phyloP scores from a whole-genome alignment of 192 early-diverging fungal species.

The Allomyces macrogynus region DNA sequence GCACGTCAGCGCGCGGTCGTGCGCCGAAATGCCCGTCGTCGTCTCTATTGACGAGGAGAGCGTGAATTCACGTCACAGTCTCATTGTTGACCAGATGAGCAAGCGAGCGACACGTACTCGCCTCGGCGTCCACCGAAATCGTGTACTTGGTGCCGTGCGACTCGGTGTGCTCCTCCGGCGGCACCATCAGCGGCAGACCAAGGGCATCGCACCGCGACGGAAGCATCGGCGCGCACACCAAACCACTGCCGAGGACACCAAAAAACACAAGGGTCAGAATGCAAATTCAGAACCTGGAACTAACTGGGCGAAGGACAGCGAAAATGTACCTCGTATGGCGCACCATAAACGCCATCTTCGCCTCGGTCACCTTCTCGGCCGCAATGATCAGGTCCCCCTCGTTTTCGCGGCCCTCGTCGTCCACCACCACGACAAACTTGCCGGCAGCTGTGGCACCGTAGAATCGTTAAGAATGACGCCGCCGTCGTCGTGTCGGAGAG shows the following conservation, averaged over 20 bases:
- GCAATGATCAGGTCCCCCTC: conserved; percentile 97
- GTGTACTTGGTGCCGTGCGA: conserved; percentile 86
- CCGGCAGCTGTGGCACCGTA: conserved; percentile 30
- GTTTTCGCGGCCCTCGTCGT: conserved; percentile 97
- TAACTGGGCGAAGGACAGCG: too few relatives aligned
- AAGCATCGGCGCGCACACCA: conserved; percentile 71
- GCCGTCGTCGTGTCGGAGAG: too few relatives aligned
- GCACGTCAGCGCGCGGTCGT: conserved; percentile 67
- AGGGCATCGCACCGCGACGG: conserved; percentile 62
- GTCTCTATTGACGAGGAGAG: conserved; percentile 22
- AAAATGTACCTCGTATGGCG: conserved; percentile 64
- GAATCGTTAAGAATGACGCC: not conserved
- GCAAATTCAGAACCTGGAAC: too few relatives aligned
- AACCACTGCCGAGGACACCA: conserved; percentile 33
- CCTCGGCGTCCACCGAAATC: conserved; percentile 64
- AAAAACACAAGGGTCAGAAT: too few relatives aligned
- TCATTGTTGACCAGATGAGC: too few relatives aligned
- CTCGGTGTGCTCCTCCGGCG: conserved; percentile 53
- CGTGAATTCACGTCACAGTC: too few relatives aligned
- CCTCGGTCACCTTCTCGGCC: conserved; percentile 75
- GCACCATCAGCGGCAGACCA: conserved; percentile 84
- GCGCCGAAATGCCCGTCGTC: conserved; percentile 91
- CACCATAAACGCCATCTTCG: conserved; percentile 89
- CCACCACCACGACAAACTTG: conserved; percentile 78
- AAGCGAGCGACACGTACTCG: conserved; percentile 3